These are phyloP conservation scores for Plasmodium relictum DNA, from an alignment of 169 alveolate species.

Conservation along the genomic window DNA sequence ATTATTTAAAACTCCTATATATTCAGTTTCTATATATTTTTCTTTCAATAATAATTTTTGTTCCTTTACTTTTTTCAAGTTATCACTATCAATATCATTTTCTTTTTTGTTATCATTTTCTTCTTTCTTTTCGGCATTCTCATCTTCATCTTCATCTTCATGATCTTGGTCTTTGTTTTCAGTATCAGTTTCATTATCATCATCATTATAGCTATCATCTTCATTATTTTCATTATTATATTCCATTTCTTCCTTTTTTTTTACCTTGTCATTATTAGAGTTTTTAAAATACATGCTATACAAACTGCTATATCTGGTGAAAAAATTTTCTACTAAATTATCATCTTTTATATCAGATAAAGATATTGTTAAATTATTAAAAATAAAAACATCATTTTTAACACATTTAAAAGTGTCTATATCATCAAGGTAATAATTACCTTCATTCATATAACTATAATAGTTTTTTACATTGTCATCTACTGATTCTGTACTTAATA, in stretches of 20 bases:
- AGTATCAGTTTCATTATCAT: constrained; percentile 59
- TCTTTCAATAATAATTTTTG: constrained; percentile 47
- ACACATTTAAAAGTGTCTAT: constrained; percentile 32
- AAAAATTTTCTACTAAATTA: constrained; percentile 48
- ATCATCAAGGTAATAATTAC: constrained; percentile 35
- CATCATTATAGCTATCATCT: constrained; percentile 21
- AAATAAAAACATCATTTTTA: constrained; percentile 28
- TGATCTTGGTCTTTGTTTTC: constrained; percentile 77
- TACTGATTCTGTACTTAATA: not conserved
- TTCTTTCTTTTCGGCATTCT: constrained; percentile 45
- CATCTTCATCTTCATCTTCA: constrained; percentile 42
- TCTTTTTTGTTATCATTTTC: constrained; percentile 18
- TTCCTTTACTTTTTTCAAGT: constrained; percentile 40
- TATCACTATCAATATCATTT: not conserved
- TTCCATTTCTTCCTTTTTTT: constrained; percentile 68
- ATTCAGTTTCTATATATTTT: constrained; percentile 78
- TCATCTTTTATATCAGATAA: constrained; percentile 39
- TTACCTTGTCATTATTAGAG: constrained; percentile 48
- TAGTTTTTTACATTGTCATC: not conserved
- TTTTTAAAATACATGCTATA: constrained; percentile 44
- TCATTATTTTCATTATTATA: constrained; percentile 79
- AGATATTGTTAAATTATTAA: constrained; percentile 39
- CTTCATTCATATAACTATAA: constrained; percentile 43
- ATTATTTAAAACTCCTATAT: constrained; percentile 31
- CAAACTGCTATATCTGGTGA: constrained; percentile 30